Evolutionary conservation across 1,284 basidiomycete species (phyloP).

Genomic region (Dichomitus squalens): DNA sequence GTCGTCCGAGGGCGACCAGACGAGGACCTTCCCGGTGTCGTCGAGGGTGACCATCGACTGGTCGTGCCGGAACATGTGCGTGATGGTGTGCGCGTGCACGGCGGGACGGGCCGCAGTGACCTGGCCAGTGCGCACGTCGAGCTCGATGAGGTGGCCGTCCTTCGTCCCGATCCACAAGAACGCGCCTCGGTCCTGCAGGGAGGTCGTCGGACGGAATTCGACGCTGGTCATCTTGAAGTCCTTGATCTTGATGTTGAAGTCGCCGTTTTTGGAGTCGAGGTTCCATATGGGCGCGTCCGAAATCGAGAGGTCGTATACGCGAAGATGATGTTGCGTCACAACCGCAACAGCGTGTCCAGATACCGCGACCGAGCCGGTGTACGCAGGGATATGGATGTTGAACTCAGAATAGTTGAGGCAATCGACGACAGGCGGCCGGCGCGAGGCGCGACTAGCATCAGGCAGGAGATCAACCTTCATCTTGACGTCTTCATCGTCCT

Average conservation of each 20-base stretch:
- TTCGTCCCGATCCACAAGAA: conserved; percentile 87
- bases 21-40: conserved; percentile 79
- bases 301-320: conserved; percentile 60
- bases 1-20: conserved; percentile 59
- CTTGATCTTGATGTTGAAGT: conserved; percentile 53
- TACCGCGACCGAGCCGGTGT: conserved; percentile 57
- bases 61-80: conserved; percentile 72
- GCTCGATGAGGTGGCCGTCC: conserved; percentile 83
- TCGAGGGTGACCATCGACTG: conserved; percentile 78
- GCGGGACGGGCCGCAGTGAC: conserved; percentile 59
- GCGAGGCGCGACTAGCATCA: conserved; percentile 80
- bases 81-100: conserved; percentile 69
- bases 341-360: conserved; percentile 68
- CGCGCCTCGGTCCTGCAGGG: conserved; percentile 40
- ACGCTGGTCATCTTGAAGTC: conserved; percentile 75
- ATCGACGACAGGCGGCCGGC: conserved; percentile 64
- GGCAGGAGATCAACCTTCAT: conserved; percentile 67
- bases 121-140: conserved; percentile 67
- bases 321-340: conserved; percentile 62
- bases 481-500: conserved; percentile 32
- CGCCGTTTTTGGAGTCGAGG: conserved; percentile 65
- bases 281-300: conserved; percentile 50
- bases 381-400: conserved; percentile 59
- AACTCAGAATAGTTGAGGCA: conserved; percentile 48
- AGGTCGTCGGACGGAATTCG: conserved; percentile 65